phyloP scores from a whole-genome alignment of 371 early-diverging fungal species.

The Mucor mucedo region DNA sequence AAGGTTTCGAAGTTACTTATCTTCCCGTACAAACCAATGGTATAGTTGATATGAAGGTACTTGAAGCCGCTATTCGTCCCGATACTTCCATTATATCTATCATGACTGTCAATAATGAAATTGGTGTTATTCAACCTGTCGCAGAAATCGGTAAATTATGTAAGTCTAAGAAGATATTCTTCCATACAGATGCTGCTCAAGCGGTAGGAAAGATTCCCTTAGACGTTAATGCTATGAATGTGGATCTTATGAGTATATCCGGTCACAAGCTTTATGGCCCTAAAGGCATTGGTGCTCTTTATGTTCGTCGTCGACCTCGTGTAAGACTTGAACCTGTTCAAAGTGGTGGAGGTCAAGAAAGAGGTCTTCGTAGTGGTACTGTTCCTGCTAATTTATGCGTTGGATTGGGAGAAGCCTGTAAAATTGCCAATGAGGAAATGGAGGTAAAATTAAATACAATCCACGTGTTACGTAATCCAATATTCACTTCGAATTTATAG shows the following conservation, averaged over 20 bases:
- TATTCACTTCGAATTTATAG: conserved; percentile 37
- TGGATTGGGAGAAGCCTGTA: conserved; percentile 97
- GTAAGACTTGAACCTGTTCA: conserved; percentile 94
- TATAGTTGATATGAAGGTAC: conserved; percentile 74
- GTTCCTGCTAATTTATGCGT: conserved; percentile 96
- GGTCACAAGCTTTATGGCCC: conserved; percentile 99
- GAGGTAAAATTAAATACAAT: conserved; percentile 56
- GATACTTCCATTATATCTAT: conserved; percentile 95
- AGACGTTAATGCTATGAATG: conserved; percentile 95
- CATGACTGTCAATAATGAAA: conserved; percentile 99
- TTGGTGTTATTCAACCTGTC: conserved; percentile 98
- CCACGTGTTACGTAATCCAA: too few relatives aligned
- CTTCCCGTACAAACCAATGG: conserved; percentile 93
- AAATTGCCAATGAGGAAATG: conserved; percentile 89
- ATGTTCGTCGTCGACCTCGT: conserved; percentile 95
- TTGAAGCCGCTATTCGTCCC: conserved; percentile 91
- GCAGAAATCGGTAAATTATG: conserved; percentile 94
- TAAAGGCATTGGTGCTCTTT: conserved; percentile 98
- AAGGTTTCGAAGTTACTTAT: conserved; percentile 99
- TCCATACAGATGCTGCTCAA: conserved; percentile 99
- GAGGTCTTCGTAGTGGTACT: conserved; percentile 98
- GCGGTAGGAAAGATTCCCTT: conserved; percentile 98
- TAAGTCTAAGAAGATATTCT: conserved; percentile 87
- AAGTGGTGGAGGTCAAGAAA: conserved; percentile 99
- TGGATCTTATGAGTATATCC: conserved; percentile 97